Evolutionary conservation across 139 green algal species (phyloP), one percentile per base, ranked within the genome.

Genomic region (Gonium pectorale): DNA sequence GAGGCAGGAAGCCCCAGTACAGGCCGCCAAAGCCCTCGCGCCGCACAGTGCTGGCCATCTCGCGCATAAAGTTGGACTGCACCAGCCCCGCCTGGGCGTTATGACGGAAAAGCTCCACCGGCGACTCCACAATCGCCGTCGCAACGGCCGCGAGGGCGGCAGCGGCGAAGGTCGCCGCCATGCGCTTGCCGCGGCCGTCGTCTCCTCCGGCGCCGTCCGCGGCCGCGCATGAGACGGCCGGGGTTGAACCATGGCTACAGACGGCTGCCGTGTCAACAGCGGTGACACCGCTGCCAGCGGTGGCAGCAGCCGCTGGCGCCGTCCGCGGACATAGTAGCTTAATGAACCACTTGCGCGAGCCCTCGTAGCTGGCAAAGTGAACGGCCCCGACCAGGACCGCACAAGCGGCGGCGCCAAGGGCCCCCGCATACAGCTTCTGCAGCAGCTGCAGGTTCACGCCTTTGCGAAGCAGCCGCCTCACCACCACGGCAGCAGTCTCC

Each of bases 91-190:
- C 92, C 89, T 90, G 87, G 8, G 82, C 74, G 29, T 87, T 81
- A 72, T 91, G 88, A 3, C 88, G 89, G 85, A 95, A 95, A 51
- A 94, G 86, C 85, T 97, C 94, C 52, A 94, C 87, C 5, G 94
- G 94, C 1, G 81, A 88, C 83, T 94, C 91, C 44, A 94, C 91
- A 19, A 94, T 51, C 5, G 91, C 91, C 9, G 91, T 94, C 5
- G 79, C 82, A 0, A 92, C 44, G 3, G 91, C 91, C 0, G 74
- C 86, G 4, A 91, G 38, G 2, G 70, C 64, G 0, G 91, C 86
- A 5, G 91, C 91, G 21, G 89, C 19, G 11, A 90, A 44, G 67
- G 90, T 92, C 5, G 80, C 90, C 4, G 73, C 67, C 19, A 33
- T 29, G 21, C 77, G 74, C 9, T 29, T 19, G 24, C 37, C 1